Evolutionary conservation across 208 protist genomes (phyloP), one percentile per base, ranked within the genome.

Genomic region (Endotrypanum monterogeii): DNA sequence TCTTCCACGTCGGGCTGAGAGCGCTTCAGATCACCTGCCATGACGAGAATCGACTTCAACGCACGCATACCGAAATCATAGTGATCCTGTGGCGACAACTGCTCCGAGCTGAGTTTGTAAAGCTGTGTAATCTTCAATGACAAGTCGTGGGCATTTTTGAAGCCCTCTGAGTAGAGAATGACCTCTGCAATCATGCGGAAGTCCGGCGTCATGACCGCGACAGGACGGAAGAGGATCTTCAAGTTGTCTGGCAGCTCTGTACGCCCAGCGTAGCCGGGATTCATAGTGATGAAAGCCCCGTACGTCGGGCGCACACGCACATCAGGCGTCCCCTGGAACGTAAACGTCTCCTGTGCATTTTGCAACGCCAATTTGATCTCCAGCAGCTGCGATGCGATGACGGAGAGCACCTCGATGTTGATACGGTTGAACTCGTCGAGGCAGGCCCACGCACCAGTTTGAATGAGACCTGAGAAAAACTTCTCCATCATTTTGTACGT

Each of bases 381-480:
- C 20, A 98, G 86, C 56, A 99, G 79, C 87, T 99, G 98, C 65
- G 98, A 97, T 16, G 98, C 98, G 88, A 99, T 98, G 39, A 99
- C 98, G 61, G 97, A 99, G 16, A 99, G 88, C 77, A 99, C 98
- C 86, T 99, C 98, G 78, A 99, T 98, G 87, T 99, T 98, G 82
- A 99, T 99, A 71, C 98, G 92, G 76, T 99, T 99, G 89, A 99
- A 99, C 89, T 99, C 98, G 85, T 99, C 98, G 66, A 99, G 96
- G 82, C 98, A 99, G n/a, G 95, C 94, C 98, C 98, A 99, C 57
- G 98, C 97, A 32, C 98, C 98, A 37, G 93, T 95, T 81, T 99
- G 98, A 58, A 98, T 97, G 46, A 99, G 90, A 57, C 98, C 98
- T 4, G 93, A 95, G 80, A 99, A 99, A 80, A 99, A 98, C 86